Base-by-base conservation (phyloP, 139 green algal genomes). In the Haematococcus sp. region DNA sequence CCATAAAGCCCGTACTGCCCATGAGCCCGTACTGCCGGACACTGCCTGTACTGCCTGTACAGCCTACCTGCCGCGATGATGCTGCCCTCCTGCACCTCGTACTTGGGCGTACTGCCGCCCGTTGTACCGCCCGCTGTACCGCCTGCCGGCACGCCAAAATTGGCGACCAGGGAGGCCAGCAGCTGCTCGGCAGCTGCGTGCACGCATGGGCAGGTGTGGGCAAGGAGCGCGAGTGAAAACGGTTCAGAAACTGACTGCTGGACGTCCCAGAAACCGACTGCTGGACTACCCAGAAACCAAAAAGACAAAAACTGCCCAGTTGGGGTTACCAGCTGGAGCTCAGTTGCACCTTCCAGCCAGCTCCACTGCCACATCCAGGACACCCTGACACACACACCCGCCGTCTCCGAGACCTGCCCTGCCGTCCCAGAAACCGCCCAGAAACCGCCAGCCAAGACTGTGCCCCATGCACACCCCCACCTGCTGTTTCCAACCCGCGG, bases 1-100 rank as follows among this genome's bases (percentile, higher is more conserved):
- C n/a, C n/a, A n/a, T n/a, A n/a, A n/a, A 86, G 81, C 20, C 91
- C 51, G 46, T 87, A 83, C 58, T 94, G 86, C 22, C 33, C 34
- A 3, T 28, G 19, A 59, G 65, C 25, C 31, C 11, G 35, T 15
- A 17, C 31, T 5, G 65, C 16, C 20, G 65, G 23, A 65, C 58
- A 34, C 23, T 22, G 34, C n/a, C 58, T 34, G 58, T 34, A 16
- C n/a, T 49, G 31, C 16, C 17, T 30, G 31, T 35, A 2, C 54
- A 61, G 2, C 63, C 23, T 56, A 74, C 76, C 63, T n/a, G 63
- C 32, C 22, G 87, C 77, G 40, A 89, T 56, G 35, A 86, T 64
- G 28, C 44, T 63, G 35, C 83, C 83, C 71, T 89, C 83, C 34
- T 78, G 77, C 70, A 83, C 74, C 63, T 89, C 83, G 43, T 72